phyloP scores from a whole-genome alignment of 1,284 basidiomycete species.

The Amylostereum areolatum region DNA sequence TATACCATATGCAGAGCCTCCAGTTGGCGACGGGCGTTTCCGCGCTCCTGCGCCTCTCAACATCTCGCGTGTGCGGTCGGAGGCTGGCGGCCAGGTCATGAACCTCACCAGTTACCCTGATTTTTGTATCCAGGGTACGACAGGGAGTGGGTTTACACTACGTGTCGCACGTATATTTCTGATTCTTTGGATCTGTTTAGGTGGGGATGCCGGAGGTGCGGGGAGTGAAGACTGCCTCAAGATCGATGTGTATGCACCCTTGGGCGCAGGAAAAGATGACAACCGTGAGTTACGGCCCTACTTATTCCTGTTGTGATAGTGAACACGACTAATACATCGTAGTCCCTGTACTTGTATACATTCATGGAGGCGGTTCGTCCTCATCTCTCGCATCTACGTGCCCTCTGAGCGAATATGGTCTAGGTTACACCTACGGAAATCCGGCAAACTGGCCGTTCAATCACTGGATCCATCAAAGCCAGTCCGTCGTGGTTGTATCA shows the following conservation, averaged over 20 bases:
- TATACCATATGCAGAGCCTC: conserved; percentile 39
- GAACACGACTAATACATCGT: neutral
- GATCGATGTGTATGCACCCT: conserved; percentile 35
- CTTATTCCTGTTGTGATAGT: neutral
- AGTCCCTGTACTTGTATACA: conserved; percentile 64
- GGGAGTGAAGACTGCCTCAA: conserved; percentile 51
- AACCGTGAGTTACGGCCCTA: conserved; percentile 16
- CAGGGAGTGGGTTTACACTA: conserved; percentile 29
- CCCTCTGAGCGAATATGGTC: conserved; percentile 5
- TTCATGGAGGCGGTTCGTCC: conserved; percentile 53
- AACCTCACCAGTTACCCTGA: conserved; percentile 45
- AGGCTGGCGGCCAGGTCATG: conserved; percentile 31
- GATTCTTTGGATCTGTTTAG: conserved; percentile 16
- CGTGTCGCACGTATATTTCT: too few species aligned
- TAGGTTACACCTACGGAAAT: conserved; percentile 52
- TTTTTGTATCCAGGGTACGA: conserved; percentile 53
- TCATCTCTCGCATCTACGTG: neutral
- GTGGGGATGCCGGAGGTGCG: conserved; percentile 49
- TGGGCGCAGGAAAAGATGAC: conserved; percentile 22
- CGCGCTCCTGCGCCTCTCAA: conserved; percentile 29
- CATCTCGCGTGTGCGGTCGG: conserved; percentile 26
- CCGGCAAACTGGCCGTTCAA: conserved; percentile 41
- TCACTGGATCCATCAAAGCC: conserved; percentile 32
- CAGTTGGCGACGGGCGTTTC: conserved; percentile 30
- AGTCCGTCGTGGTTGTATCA: conserved; percentile 35